Percentiles rank a stretch among this genome's conserved stretches.
phyloP scores from a whole-genome alignment of 306 rosid genomes.

The Crataegus laevigata region DNA sequence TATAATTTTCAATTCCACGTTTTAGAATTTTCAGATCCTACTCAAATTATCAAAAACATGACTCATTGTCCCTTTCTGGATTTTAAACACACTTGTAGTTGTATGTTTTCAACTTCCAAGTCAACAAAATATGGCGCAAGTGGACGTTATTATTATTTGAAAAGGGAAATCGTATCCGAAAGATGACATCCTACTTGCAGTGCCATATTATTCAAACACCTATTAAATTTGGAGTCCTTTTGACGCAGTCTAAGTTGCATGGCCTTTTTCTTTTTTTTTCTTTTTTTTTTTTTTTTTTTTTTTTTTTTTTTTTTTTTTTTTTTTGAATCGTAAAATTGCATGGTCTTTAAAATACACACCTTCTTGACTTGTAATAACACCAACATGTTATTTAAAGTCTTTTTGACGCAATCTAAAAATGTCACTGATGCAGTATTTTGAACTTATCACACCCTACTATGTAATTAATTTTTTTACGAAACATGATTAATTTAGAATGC shows the following conservation, averaged over 20 bases:
- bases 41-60: too few species aligned
- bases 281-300: too few species aligned
- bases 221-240: neutral
- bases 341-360: neutral
- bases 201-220: neutral
- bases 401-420: too few species aligned
- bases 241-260: neutral
- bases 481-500: too few species aligned
- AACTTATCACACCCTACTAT: too few species aligned
- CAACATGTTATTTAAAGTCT: too few species aligned
- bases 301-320: neutral
- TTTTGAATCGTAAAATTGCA: neutral
- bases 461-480: too few species aligned
- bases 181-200: neutral
- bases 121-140: neutral
- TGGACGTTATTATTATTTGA: neutral
- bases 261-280: too few species aligned
- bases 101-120: neutral
- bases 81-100: neutral
- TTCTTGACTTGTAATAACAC: too few species aligned
- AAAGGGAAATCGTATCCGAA: neutral
- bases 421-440: neutral
- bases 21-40: neutral
- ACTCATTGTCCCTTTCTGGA: neutral
- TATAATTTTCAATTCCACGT: neutral